Percentiles rank a stretch among this genome's conserved stretches.
Evolutionary conservation across 1,139 yeast species (phyloP).

Genomic region (Petasospora rhodanensis): DNA sequence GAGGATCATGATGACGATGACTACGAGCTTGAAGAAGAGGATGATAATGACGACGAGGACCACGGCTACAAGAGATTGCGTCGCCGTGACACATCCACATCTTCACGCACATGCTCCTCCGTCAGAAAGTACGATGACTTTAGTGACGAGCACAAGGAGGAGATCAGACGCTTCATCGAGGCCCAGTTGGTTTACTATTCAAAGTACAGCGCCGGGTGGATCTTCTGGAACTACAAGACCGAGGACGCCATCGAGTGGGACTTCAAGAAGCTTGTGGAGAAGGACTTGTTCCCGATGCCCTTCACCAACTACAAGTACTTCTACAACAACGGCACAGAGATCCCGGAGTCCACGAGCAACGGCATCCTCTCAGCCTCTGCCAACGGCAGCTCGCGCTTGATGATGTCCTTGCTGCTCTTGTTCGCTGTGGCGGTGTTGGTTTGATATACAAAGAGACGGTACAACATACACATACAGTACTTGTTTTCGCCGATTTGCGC

Average conservation of each 20-base stretch:
- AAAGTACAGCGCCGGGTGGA: conserved; percentile 49
- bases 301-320: conserved; percentile 34
- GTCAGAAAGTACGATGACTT: conserved; percentile 30
- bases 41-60: background rate
- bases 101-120: conserved; percentile 30
- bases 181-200: conserved; percentile 46
- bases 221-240: conserved; percentile 68
- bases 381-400: no score
- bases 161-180: conserved; percentile 44
- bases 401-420: background rate
- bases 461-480: background rate
- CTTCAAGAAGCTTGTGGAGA: conserved; percentile 43
- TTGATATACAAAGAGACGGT: background rate
- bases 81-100: conserved; percentile 3
- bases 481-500: no score
- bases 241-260: conserved; percentile 64
- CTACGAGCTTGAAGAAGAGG: background rate
- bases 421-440: no score
- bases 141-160: conserved; percentile 29
- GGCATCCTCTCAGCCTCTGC: no score
- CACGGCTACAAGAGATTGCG: background rate
- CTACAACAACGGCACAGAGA: conserved; percentile 23
- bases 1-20: conserved; percentile 2
- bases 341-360: conserved; percentile 1
- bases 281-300: conserved; percentile 59